Base-by-base conservation (phyloP, 192 early-diverging fungal genomes). In the Polychytrium aggregatum region DNA sequence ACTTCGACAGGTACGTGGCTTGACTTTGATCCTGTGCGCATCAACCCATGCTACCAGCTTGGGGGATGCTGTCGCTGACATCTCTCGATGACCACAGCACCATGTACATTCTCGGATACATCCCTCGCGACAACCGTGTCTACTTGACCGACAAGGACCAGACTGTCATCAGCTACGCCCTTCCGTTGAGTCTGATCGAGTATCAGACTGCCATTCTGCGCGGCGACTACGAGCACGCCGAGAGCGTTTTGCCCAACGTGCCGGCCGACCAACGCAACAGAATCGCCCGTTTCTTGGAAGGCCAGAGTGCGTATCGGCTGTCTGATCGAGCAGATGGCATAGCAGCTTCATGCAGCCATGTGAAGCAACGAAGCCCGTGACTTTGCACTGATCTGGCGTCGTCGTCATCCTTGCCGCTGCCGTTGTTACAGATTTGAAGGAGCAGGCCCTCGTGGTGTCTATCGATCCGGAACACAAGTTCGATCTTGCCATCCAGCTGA, bases 151-250 rank as follows among this genome's bases (percentile, higher is more conserved):
- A 99, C 71, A 95, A 85, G 83, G 85, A 97, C 48, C 67, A 92
- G 44, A 84, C 85, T 30, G 77, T 97, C 21, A 81, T 82, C 55
- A 87, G 85, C 64, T 99, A 91, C 60, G 70, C 79, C 8, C 76
- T 99, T 44, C 95, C 96, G 6, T 62, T 97, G 52, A 82, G 84
- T 1, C 81, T 97, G 17, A 92, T 99, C 55, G 88, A 99, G 72
- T 99, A 99, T 67, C 96, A 99, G 65, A 97, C 92, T 3, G 92
- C 92, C 5, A 78, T 97, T 45, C 72, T 99, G 37, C 86, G 92
- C 34, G 94, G 89, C 16, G 96, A 99, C 62, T 57, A 90, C 47
- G 89, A 81, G 16, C 55, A 77, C 16, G 96, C 96, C 16, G 80
- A 72, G 17, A 56, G 67, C 28, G 53, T 97, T 44, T 68, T 99